Evolutionary conservation across 2,329 filamentous ascomycete genomes (phyloP), one percentile per base, ranked within the genome.

Genomic region (Colletotrichum lindemuthianum): DNA sequence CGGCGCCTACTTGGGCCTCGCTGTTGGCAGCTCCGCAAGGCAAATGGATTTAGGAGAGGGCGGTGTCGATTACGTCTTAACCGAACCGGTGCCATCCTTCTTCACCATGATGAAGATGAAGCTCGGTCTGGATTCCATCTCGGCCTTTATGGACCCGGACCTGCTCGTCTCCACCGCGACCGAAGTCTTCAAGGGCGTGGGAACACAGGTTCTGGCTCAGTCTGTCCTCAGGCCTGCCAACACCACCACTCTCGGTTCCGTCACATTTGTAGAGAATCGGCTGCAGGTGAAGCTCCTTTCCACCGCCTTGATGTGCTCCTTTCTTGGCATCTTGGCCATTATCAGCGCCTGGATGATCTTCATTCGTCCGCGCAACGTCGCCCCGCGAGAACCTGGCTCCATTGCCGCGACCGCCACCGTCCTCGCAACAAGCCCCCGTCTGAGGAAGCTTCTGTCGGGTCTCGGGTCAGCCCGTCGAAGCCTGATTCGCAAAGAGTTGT

Each of bases 21-120:
- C 69, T 2, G 65, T 70, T 4, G 36, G 52, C 11, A 58, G 59
- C 13, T 59, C 70, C 4, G 10, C 65, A 12, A 40, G 49, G 11
- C 15, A 44, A 36, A 63, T 69, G 37, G 54, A 69, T 36, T 58
- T 73, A 15, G 59, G 69, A 3, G 58, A 65, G 6, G 69, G 69
- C 39, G 69, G 68, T 2, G 41, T 68, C 6, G 65, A 71, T 52
- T 66, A 65, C 54, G 61, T 64, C 11, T 40, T 72, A 11, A 71
- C 70, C 8, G 47, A 65, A 16, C 64, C 66, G 16, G 70, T 72
- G 1, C 69, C 67, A 5, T 69, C 70, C 0, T 72, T 73, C 37
- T 73, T 73, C 16, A 70, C 70, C 13, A 60, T 73, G 36, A 72
- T 73, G 70, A 63, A 68, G 9, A 68, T 71, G 67, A 70, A 68